Conservation (phyloP, 805 yeast species). For the Ogataea allantospora region DNA sequence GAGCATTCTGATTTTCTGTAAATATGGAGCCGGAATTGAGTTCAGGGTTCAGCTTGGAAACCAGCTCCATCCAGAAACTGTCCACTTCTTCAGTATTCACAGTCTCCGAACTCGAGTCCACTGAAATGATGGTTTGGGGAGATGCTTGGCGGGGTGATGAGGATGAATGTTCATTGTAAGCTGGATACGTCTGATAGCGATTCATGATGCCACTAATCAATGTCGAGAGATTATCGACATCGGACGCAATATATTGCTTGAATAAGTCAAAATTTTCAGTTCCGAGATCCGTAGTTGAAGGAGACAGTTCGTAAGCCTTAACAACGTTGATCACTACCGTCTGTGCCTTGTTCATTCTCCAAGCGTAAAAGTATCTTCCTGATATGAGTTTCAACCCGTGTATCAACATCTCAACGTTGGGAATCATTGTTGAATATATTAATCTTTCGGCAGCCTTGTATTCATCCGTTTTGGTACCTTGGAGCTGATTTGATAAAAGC, state of each 20-base stretch:
- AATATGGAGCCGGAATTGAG: background rate
- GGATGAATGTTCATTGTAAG: too few relatives aligned
- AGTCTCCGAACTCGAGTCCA: conserved; percentile 3
- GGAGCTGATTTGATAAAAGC: conserved; percentile 8
- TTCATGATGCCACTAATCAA: too few relatives aligned
- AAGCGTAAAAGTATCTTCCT: conserved; percentile 61
- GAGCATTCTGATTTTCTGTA: too few relatives aligned
- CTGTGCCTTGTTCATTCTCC: conserved; percentile 64
- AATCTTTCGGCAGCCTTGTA: conserved; percentile 14
- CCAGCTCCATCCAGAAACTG: conserved; percentile 27
- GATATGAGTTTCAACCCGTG: conserved; percentile 46
- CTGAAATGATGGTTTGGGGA: background rate
- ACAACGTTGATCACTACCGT: conserved; percentile 39
- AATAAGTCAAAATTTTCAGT: conserved; percentile 17
- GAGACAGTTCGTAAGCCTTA: conserved; percentile 14
- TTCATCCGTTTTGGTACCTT: conserved; percentile 5
- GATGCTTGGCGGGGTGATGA: background rate
- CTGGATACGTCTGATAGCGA: too few relatives aligned
- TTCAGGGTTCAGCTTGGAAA: conserved; percentile 7
- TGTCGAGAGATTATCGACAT: too few relatives aligned
- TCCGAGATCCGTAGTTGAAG: background rate
- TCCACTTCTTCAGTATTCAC: conserved; percentile 21
- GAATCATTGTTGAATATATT: conserved; percentile 23
- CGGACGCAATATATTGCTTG: conserved; percentile 11
- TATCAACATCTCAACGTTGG: conserved; percentile 42